Evolutionary conservation across 164 flowering plant species (phyloP), one percentile per base, ranked within the genome.

Genomic region (Vitis riparia): DNA sequence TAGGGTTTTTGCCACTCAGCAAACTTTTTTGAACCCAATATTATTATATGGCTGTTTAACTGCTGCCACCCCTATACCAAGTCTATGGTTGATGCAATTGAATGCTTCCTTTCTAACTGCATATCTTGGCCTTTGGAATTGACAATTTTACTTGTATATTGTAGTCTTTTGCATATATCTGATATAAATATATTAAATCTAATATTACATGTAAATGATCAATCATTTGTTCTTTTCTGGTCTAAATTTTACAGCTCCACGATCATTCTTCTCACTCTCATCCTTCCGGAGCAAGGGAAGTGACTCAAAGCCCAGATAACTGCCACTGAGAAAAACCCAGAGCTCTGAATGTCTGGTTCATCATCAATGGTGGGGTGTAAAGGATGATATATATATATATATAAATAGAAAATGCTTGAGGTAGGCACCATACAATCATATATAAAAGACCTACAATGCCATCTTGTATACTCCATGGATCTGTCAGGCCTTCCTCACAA

Each of bases 201-300:
- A 3, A 37, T 37, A 37, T 37, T 37, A 37, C 44, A 37, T 37
- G 44, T 5, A 37, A 37, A 37, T 37, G 7, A 37, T 37, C 6
- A 37, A 37, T 2, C 44, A 37, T 37, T 37, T 37, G 6, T 37
- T 37, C 44, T n/a, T 29, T 51, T 64, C 63, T 72, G 61, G 11
- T 64, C 17, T 68, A 8, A 50, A 72, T 67, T 61, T 71, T 76
- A 37, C 97, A 95, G 99, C 94, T 30, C 93, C 97, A 27, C 78
- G 91, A 67, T 95, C 99, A 65, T 95, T 95, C 79, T 95, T 95
- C 83, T 95, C 97, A 3, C 88, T 93, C 52, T 90, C 98, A 14
- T 71, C 92, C 14, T 96, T 96, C 61, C 86, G 97, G 68, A 93
- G 97, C 94, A 95, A 96, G 81, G 97, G 94, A 75, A 90, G 84